These are phyloP conservation scores for Fusarium sp. DNA, from an alignment of 2,329 filamentous ascomycete genomes.

Conservation along the genomic window DNA sequence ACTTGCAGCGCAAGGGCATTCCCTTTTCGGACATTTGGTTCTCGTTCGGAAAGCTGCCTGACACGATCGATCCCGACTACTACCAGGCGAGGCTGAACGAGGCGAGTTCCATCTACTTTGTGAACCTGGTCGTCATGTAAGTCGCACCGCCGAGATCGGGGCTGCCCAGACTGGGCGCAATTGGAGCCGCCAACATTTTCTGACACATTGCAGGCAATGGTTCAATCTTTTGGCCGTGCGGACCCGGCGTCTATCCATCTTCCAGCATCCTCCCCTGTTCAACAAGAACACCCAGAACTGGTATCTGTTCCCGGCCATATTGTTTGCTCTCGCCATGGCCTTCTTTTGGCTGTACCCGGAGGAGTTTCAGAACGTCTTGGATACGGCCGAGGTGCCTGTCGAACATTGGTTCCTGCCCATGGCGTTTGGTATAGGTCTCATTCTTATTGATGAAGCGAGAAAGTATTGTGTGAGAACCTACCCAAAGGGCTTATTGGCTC, in stretches of 20 bases:
- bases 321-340: slow-evolving; percentile 76
- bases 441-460: slow-evolving; percentile 24
- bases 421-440: slow-evolving; percentile 66
- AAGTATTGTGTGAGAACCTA: slow-evolving; percentile 30
- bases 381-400: slow-evolving; percentile 72
- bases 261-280: slow-evolving; percentile 78
- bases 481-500: slow-evolving; percentile 17
- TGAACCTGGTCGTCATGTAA: slow-evolving; percentile 81
- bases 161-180: background rate
- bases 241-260: slow-evolving; percentile 73
- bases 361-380: slow-evolving; percentile 69
- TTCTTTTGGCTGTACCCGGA: slow-evolving; percentile 79
- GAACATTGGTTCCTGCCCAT: slow-evolving; percentile 84
- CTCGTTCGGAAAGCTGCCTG: slow-evolving; percentile 68
- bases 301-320: slow-evolving; percentile 76
- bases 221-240: slow-evolving; percentile 80
- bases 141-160: slow-evolving; percentile 28
- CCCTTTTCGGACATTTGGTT: slow-evolving; percentile 76
- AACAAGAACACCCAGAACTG: slow-evolving; percentile 75
- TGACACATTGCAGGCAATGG: slow-evolving; percentile 62
- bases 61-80: slow-evolving; percentile 63
- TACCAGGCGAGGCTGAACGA: slow-evolving; percentile 69
- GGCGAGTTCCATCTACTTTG: slow-evolving; percentile 81
- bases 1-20: slow-evolving; percentile 71
- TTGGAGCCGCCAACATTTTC: slow-evolving; percentile 9